These are phyloP conservation scores for Backusella macrospora DNA, from an alignment of 192 early-diverging fungal genomes.

Conservation along the genomic window DNA sequence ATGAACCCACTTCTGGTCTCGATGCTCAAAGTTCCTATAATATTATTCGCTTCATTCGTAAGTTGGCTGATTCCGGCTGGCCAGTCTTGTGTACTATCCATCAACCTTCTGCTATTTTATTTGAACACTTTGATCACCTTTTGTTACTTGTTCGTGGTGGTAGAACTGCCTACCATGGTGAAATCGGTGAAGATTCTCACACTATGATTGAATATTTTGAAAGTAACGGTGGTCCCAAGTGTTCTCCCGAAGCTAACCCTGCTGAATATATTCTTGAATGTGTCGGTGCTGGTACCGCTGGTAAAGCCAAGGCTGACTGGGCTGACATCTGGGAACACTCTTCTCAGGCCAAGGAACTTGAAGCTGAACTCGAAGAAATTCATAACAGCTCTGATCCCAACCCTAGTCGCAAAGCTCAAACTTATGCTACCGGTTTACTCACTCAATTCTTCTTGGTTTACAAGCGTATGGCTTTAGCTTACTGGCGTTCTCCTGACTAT, in stretches of 20 bases:
- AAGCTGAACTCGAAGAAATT: slow-evolving; percentile 59
- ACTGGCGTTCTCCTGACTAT: slow-evolving; percentile 76
- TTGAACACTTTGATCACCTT: slow-evolving; percentile 85
- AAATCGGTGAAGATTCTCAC: slow-evolving; percentile 67
- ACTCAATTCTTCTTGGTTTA: slow-evolving; percentile 64
- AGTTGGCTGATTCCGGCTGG: slow-evolving; percentile 65
- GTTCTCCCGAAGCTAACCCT: slow-evolving; percentile 69
- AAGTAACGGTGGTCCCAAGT: slow-evolving; percentile 66
- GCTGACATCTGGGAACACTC: slow-evolving; percentile 71
- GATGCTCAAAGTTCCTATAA: slow-evolving; percentile 81
- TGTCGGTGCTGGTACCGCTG: slow-evolving; percentile 69
- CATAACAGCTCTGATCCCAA: slow-evolving; percentile 38
- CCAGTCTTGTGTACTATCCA: slow-evolving; percentile 85
- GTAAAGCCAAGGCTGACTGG: slow-evolving; percentile 64
- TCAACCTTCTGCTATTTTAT: slow-evolving; percentile 83
- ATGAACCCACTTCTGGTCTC: slow-evolving; percentile 73
- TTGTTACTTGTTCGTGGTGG: slow-evolving; percentile 81
- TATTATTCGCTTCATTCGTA: slow-evolving; percentile 72
- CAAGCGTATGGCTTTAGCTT: slow-evolving; percentile 63
- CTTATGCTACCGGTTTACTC: slow-evolving; percentile 49
- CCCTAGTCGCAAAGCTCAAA: slow-evolving; percentile 34
- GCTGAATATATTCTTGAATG: slow-evolving; percentile 88
- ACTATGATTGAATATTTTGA: slow-evolving; percentile 77
- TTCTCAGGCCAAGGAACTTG: slow-evolving; percentile 43
- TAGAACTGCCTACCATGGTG: slow-evolving; percentile 79